phyloP scores from a whole-genome alignment of 2,329 filamentous ascomycete species.

The Taxawa tesnikishii region DNA sequence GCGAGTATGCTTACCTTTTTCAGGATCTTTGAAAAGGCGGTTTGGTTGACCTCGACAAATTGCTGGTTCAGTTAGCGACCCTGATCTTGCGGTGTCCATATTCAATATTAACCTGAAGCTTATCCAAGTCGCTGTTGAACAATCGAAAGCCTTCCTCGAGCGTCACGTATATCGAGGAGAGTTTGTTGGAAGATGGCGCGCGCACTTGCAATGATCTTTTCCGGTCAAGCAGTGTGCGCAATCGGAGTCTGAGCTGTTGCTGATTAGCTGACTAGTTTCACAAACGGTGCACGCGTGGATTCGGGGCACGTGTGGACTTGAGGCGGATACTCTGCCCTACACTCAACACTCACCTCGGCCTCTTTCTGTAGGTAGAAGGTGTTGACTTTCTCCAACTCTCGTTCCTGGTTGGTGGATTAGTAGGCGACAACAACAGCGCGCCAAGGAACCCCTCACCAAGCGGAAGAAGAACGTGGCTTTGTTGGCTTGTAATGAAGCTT shows the following conservation, averaged over 20 bases:
- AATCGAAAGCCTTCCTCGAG: constrained; percentile 95
- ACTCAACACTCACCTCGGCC: constrained; percentile 62
- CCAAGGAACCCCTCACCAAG: constrained; percentile 47
- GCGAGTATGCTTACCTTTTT: constrained; percentile 56
- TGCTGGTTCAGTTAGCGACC: constrained; percentile 42
- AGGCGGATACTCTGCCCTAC: too few relatives aligned
- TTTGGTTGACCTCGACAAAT: constrained; percentile 97
- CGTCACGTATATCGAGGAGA: constrained; percentile 86
- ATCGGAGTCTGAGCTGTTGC: constrained; percentile 74
- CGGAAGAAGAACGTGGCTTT: constrained; percentile 99
- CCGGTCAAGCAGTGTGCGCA: constrained; percentile 89
- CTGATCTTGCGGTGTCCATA: constrained; percentile 14
- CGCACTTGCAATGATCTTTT: constrained; percentile 82
- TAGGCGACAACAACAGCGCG: not conserved
- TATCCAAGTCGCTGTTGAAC: constrained; percentile 92
- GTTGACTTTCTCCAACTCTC: constrained; percentile 97
- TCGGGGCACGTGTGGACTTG: too few relatives aligned
- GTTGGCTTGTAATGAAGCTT: constrained; percentile 84
- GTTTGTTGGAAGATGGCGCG: constrained; percentile 57
- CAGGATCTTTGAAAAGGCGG: constrained; percentile 93
- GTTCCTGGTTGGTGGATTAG: constrained; percentile 52
- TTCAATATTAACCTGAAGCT: constrained; percentile 75
- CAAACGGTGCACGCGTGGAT: not conserved
- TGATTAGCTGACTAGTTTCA: constrained; percentile 3
- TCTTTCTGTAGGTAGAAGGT: constrained; percentile 96